phyloP scores from a whole-genome alignment of 495 filamentous ascomycete genomes.

The Chaetomium cochliodes region DNA sequence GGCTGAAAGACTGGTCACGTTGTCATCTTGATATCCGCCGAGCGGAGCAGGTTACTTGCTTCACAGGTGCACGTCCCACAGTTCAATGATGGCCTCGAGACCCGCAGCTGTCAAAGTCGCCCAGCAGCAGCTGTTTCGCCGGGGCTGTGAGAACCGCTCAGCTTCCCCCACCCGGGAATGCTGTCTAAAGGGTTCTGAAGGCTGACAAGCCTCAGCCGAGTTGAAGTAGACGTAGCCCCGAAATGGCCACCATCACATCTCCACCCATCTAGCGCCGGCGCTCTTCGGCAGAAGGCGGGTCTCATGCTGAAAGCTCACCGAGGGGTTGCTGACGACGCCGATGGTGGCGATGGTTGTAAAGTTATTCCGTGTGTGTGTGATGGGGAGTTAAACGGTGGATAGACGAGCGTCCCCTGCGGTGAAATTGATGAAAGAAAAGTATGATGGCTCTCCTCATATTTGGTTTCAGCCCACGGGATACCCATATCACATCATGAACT shows the following conservation, averaged over 20 bases:
- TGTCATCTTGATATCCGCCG: conserved; percentile 2
- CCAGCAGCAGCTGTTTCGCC: neutral
- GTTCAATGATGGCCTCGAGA: no score
- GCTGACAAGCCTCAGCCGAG: neutral
- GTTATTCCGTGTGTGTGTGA: neutral
- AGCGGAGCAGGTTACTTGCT: neutral
- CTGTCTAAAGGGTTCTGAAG: neutral
- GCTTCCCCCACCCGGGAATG: neutral
- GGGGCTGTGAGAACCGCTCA: neutral
- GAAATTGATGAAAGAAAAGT: neutral
- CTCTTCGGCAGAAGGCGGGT: neutral
- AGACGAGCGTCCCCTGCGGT: neutral
- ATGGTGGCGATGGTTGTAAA: neutral
- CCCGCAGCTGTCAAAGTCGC: neutral
- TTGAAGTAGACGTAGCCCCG: neutral
- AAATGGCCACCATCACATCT: neutral
- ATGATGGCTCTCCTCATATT: neutral
- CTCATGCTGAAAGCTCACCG: neutral
- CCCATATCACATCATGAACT: neutral
- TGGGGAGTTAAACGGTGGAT: no score
- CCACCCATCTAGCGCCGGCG: neutral
- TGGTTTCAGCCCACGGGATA: neutral
- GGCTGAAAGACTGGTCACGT: neutral
- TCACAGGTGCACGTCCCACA: neutral
- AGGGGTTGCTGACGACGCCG: neutral